These are phyloP conservation scores for Breynia disticha DNA, from an alignment of 441 rosid genomes.

Conservation along the genomic window DNA sequence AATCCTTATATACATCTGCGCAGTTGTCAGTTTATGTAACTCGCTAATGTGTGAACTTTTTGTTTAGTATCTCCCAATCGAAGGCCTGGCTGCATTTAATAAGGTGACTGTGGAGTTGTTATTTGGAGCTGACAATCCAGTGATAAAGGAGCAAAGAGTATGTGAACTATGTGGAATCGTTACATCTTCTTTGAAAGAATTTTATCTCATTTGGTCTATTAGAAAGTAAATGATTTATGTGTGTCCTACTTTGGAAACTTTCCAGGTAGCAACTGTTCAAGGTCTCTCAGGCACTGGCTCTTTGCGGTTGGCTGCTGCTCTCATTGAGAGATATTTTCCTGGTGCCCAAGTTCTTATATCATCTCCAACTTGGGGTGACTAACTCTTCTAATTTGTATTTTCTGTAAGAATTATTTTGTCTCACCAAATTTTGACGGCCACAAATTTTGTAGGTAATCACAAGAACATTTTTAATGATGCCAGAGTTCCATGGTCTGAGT, in stretches of 20 bases:
- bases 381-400: not conserved
- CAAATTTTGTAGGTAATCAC: conserved; percentile 69
- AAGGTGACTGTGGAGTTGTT: conserved; percentile 86
- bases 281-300: conserved; percentile 99
- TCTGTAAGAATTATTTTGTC: not conserved
- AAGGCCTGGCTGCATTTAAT: conserved; percentile 87
- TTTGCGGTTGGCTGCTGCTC: conserved; percentile 83
- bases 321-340: conserved; percentile 82
- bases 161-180: conserved; percentile 8
- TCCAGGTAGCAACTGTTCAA: conserved; percentile 91
- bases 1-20: conserved; percentile 32
- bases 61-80: conserved; percentile 89
- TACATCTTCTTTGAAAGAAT: too few species aligned
- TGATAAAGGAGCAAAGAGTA: conserved; percentile 65
- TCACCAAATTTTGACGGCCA: not conserved
- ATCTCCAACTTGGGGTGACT: conserved; percentile 87
- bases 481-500: conserved; percentile 89
- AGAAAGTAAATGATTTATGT: too few species aligned
- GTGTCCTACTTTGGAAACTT: not conserved
- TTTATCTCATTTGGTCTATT: too few species aligned
- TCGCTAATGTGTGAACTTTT: conserved; percentile 12
- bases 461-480: conserved; percentile 96
- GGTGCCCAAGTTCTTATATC: conserved; percentile 85
- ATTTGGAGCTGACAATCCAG: conserved; percentile 71
- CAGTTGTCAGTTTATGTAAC: conserved; percentile 9